Evolutionary conservation across 2,329 filamentous ascomycete species (phyloP), one percentile per base, ranked within the genome.

Genomic region (Chrysoporthe puriensis): DNA sequence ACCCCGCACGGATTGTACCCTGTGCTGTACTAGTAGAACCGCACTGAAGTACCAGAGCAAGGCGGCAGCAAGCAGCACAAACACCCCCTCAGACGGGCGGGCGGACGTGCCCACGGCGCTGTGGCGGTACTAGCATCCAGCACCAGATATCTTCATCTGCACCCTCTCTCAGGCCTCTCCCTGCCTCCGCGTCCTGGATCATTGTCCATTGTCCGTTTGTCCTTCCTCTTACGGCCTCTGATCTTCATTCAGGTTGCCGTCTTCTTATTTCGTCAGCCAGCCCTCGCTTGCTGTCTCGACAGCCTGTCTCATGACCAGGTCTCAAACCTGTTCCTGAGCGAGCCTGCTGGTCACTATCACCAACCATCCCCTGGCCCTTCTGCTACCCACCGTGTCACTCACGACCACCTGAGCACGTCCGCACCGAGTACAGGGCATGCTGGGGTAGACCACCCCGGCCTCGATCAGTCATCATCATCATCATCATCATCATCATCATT

Each of bases 291-390:
- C 26, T 26, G 56, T 21, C 13, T 14, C 40, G 18, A 36, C 43
- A 16, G 34, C 34, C 26, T 32, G 36, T 54, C 61, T 63, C 46
- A 63, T 43, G 48, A 50, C 44, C 32, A 14, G 60, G 26, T 18
- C 42, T 34, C 32, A 57, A 57, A 57, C 54, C 54, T 57, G 54
- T 57, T 57, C 54, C 54, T 40, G 50, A 54, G 54, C 26, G 26
- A 26, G 26, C 26, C 26, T 26, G 26, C 26, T 26, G 26, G 26
- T 40, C 54, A 6, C 34, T n/a, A n/a, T 26, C 7, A 11, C 18
- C 54, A 5, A 36, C 40, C 54, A 2, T n/a, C 40, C 54, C 32
- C 54, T 16, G 18, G 21, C 16, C 34, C 14, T 16, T n/a, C 26
- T 18, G 14, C 52, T 57, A 36, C 26, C 52, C 52, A 34, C 26